Evolutionary conservation across 257 asterid genomes (phyloP), one percentile per base, ranked within the genome.

Genomic region (Solanum clarkiae): DNA sequence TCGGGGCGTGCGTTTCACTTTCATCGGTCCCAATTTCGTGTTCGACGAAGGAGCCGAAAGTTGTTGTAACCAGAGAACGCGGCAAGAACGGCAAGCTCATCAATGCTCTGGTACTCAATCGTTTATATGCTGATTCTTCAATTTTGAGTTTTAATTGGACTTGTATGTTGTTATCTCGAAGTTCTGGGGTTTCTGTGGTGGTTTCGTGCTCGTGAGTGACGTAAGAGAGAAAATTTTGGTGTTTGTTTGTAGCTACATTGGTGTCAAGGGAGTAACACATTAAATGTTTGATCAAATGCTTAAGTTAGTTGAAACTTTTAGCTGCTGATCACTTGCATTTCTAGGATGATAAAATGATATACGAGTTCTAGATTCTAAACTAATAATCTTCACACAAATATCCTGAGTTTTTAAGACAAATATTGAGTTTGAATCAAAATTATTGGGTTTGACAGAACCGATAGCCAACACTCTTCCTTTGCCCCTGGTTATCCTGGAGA

Each of bases 1-100:
- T 69, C 77, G 60, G 71, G 66, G 62, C 88, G 62, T 82, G 86
- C 11, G 84, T 82, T 69, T 54, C 86, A 32, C 81, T 70, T 79
- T 68, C 89, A 29, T 82, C 88, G 86, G 83, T 89, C 80, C 80
- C 89, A 12, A n/a, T 81, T 63, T 65, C 88, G 17, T 74, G 94
- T 12, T 69, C 88, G 15, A 74, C 88, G 15, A 74, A 85, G 72
- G 87, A 57, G 55, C 94, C 92, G 51, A 86, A 87, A 84, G 97
- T 94, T 72, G 98, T 94, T 83, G 96, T 94, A 49, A 94, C 98
- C 59, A 87, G 98, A 88, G 98, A 94, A 80, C 94, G 95, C 54
- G 97, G 97, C 84, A 94, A 94, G 88, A 94, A 94, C 90, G 86
- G 77, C 60, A 92, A 91, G 92, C 98, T 94, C 86, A 89, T 94